phyloP scores from a whole-genome alignment of 1,139 yeast species.

The Nakaseomyces sp. region DNA sequence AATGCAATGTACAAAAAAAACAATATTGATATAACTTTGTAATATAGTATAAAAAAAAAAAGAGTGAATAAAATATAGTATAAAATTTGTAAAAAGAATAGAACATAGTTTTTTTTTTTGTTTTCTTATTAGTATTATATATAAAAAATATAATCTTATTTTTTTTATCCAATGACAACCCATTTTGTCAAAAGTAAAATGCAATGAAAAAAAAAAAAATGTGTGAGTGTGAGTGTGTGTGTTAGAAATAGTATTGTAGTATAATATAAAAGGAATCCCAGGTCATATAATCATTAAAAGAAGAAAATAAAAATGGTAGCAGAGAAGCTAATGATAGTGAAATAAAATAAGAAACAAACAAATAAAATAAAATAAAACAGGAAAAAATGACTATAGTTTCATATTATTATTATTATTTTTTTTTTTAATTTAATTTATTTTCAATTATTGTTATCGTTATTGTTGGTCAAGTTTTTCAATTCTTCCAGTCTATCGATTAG shows the following conservation, averaged over 20 bases:
- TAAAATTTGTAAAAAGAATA: too few species aligned
- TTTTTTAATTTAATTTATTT: not conserved
- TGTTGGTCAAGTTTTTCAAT: constrained; percentile 21
- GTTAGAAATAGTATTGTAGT: too few species aligned
- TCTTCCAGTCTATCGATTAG: constrained; percentile 34
- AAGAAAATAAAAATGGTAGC: not conserved
- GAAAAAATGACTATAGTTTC: not conserved
- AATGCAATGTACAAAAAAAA: not conserved
- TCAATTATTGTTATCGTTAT: not conserved
- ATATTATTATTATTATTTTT: too few species aligned
- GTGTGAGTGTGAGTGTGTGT: not conserved
- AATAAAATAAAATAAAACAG: not conserved
- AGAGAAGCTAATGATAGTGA: not conserved
- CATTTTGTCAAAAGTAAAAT: not conserved
- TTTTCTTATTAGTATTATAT: not conserved
- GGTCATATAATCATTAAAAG: not conserved
- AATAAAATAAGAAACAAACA: not conserved
- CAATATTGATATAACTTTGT: not conserved
- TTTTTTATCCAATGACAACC: constrained; percentile 1
- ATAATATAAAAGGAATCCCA: too few species aligned
- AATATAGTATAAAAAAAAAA: not conserved
- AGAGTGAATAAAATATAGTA: too few species aligned
- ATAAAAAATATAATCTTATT: not conserved
- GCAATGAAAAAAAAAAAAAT: not conserved
- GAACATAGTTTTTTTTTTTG: too few species aligned